Percentiles rank a stretch among this genome's conserved stretches.
Evolutionary conservation across 192 early-diverging fungal species (phyloP).

Genomic region (Gonapodya sp.): DNA sequence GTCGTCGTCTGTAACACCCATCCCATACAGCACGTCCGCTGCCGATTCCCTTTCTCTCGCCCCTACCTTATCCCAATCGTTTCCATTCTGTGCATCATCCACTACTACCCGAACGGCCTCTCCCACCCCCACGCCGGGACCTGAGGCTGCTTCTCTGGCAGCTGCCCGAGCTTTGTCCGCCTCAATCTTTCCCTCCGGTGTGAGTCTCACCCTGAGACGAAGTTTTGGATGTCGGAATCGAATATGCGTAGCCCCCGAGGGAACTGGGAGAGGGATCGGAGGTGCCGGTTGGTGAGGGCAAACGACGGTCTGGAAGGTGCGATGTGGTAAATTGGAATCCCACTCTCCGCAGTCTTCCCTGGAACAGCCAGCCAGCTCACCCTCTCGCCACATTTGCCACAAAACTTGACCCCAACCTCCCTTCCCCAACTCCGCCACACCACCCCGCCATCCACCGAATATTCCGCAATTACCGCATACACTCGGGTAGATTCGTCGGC

Average conservation of each 20-base stretch:
- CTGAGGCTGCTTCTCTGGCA: neutral
- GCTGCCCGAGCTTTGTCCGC: neutral
- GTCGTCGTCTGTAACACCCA: neutral
- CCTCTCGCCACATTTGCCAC: slow-evolving; percentile 35
- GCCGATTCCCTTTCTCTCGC: neutral
- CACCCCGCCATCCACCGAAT: neutral
- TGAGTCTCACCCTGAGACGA: slow-evolving; percentile 22
- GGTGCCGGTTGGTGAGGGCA: slow-evolving; percentile 31
- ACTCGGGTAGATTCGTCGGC: neutral
- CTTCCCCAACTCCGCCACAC: neutral
- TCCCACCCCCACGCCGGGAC: slow-evolving; percentile 8
- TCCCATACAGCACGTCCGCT: neutral
- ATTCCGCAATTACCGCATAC: neutral
- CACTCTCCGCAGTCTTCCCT: no score
- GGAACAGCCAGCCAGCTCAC: slow-evolving; percentile 20
- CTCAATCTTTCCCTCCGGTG: neutral
- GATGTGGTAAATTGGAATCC: no score
- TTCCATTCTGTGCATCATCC: slow-evolving; percentile 19
- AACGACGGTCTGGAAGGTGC: slow-evolving; percentile 27
- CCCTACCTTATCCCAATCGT: slow-evolving; percentile 22
- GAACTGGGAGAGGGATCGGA: slow-evolving; percentile 16
- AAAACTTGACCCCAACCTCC: slow-evolving; percentile 19
- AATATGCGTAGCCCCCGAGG: slow-evolving; percentile 22
- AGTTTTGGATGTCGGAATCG: slow-evolving; percentile 26
- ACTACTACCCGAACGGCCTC: slow-evolving; percentile 11